phyloP scores from a whole-genome alignment of 2,329 filamentous ascomycete genomes.

The Chaetomium olivaceum region DNA sequence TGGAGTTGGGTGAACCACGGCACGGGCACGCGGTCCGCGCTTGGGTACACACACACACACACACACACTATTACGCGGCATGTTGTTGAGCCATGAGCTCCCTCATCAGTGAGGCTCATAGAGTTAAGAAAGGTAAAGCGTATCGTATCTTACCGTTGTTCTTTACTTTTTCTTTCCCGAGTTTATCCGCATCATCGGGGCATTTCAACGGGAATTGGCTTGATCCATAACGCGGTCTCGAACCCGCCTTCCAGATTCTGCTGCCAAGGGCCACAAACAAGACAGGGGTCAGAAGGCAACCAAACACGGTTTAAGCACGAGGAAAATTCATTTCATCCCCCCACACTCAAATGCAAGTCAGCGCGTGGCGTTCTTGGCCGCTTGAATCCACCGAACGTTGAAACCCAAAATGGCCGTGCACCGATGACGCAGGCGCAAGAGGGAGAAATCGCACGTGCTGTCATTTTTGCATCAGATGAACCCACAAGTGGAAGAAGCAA shows the following conservation, averaged over 20 bases:
- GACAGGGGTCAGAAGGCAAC: not conserved
- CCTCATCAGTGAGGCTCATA: too few species aligned
- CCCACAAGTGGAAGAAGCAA: not conserved
- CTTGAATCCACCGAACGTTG: too few species aligned
- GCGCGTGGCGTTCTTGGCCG: too few species aligned
- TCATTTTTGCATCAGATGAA: not conserved
- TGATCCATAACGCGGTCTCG: not conserved
- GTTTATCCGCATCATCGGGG: too few species aligned
- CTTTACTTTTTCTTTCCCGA: too few species aligned
- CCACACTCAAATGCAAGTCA: not conserved
- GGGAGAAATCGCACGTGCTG: not conserved
- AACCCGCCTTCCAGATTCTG: not conserved
- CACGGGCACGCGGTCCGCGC: too few species aligned
- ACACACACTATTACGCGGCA: too few species aligned
- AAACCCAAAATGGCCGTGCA: not conserved
- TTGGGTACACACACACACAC: too few species aligned
- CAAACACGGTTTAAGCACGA: not conserved
- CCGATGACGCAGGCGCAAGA: not conserved
- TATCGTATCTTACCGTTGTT: too few species aligned
- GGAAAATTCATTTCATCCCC: not conserved
- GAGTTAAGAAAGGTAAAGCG: too few species aligned
- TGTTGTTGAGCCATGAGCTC: too few species aligned
- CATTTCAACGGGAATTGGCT: not conserved
- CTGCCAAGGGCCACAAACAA: not conserved
- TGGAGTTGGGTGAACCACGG: too few species aligned